Evolutionary conservation across 2,329 filamentous ascomycete genomes (phyloP).

Genomic region (Acephala macrosclerotiorum): DNA sequence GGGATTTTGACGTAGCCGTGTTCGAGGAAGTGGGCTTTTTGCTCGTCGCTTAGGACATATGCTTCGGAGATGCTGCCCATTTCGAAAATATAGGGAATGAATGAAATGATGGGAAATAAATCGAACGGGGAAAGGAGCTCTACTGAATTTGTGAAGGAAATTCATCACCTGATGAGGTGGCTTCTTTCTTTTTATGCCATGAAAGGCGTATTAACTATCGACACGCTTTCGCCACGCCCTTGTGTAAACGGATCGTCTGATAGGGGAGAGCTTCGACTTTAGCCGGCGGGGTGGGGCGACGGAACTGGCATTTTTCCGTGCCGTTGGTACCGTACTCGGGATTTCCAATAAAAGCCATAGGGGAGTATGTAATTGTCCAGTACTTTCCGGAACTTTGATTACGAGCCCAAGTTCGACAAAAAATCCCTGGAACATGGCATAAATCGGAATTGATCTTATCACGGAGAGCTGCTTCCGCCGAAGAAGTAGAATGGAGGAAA

Average conservation of each 20-base stretch:
- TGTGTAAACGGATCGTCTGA: background rate
- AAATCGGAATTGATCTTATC: too few species aligned
- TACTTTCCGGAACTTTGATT: too few species aligned
- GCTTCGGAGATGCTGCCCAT: constrained; percentile 24
- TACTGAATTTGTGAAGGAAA: background rate
- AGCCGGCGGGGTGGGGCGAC: constrained; percentile 16
- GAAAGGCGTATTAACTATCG: background rate
- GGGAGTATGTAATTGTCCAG: too few species aligned
- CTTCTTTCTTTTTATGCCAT: background rate
- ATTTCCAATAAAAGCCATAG: too few species aligned
- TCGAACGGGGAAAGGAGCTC: background rate
- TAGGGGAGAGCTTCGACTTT: constrained; percentile 15
- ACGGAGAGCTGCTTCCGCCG: too few species aligned
- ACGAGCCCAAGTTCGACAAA: too few species aligned
- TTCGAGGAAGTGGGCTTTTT: constrained; percentile 60
- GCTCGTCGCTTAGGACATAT: constrained; percentile 48
- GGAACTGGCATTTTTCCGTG: constrained; percentile 4
- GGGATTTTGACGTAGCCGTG: constrained; percentile 63
- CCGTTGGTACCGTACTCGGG: background rate
- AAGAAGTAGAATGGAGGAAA: background rate
- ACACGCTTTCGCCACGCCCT: background rate
- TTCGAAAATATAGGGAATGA: background rate
- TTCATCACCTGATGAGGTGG: background rate
- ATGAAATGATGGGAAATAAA: background rate
- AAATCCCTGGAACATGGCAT: background rate